Evolutionary conservation across 495 filamentous ascomycete species (phyloP), one percentile per base, ranked within the genome.

Genomic region (Penicillium crystallinum): DNA sequence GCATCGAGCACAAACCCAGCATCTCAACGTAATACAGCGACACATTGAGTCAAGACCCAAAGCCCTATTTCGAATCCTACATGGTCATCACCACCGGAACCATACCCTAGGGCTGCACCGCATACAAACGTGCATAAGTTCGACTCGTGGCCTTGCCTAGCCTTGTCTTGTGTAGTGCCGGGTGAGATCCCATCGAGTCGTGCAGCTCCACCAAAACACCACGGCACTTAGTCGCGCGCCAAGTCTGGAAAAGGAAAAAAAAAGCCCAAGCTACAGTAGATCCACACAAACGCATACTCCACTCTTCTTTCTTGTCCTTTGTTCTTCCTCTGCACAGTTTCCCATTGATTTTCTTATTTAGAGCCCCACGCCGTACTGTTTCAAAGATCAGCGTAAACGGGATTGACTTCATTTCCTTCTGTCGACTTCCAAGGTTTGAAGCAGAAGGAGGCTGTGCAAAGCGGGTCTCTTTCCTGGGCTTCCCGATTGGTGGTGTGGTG

Each of bases 381-480:
- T 48, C 34, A 57, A 38, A 12, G 61, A 64, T 58, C 58, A 55
- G 49, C 52, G 35, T 22, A 54, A 55, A 51, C 41, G 38, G 44
- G 23, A 44, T 34, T 34, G 46, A 44, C 18, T 54, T 51, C 50
- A 46, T 58, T 58, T 43, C 61, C 53, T 53, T 42, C 43, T 23
- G 19, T 37, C 12, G 49, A 51, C 49, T 62, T 62, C 62, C 62
- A 64, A 57, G 56, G 58, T 57, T 57, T 56, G 49, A 51, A 50
- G 43, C 48, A 59, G 54, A 63, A 59, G 62, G 59, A 65, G 62
- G 62, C 62, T 65, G 62, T 65, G 62, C 62, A 65, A 64, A 60
- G 59, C 47, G 62, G 62, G 62, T 60, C 58, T 19, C 11, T 50
- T 59, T 62, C 59, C 62, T 52, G 38, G 2, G 30, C 12, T 42